Evolutionary conservation across 495 filamentous ascomycete species (phyloP), one percentile per base, ranked within the genome.

Genomic region (Ramalina peruviana): DNA sequence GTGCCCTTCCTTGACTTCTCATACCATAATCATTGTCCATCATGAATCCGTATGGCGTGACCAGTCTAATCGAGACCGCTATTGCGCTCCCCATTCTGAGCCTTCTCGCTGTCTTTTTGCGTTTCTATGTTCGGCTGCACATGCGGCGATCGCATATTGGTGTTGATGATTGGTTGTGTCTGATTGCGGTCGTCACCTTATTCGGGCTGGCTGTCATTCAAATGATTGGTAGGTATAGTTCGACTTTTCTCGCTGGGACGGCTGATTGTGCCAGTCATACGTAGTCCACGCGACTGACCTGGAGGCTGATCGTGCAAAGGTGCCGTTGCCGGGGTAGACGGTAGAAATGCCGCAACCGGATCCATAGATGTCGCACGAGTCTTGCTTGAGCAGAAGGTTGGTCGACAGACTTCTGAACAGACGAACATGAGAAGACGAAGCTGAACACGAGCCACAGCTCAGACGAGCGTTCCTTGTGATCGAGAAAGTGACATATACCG

Each of bases 141-240:
- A 20, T 49, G 16, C 43, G 16, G 11, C 46, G 17, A 17, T 25
- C 52, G 1, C 44, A 38, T 25, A 40, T 53, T 7, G 52, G 52
- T 10, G 26, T 50, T 20, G 52, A 54, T 23, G 52, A 54, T 47
- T 54, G 52, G 52, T 26, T 54, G 16, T 45, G 49, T 33, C 26
- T 44, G n/a, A 4, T 49, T 16, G 39, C 52, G 19, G 39, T 38
- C 26, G 17, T 54, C 17, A 17, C 49, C 39, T 46, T 54, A 2
- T 9, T 43, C 11, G 46, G 21, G 15, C 40, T 36, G 26, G 25
- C 46, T 43, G 52, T 26, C 11, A 20, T 15, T 11, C 46, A 54
- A 36, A 45, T 50, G 7, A 23, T 36, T 10, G 46, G 52, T 54
- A 44, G n/a, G 52, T 36, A n/a, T 1, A 19, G 1, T 43, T 20